Conservation (phyloP, 2,329 filamentous ascomycete genomes). For the Pestalotiopsis sp. region DNA sequence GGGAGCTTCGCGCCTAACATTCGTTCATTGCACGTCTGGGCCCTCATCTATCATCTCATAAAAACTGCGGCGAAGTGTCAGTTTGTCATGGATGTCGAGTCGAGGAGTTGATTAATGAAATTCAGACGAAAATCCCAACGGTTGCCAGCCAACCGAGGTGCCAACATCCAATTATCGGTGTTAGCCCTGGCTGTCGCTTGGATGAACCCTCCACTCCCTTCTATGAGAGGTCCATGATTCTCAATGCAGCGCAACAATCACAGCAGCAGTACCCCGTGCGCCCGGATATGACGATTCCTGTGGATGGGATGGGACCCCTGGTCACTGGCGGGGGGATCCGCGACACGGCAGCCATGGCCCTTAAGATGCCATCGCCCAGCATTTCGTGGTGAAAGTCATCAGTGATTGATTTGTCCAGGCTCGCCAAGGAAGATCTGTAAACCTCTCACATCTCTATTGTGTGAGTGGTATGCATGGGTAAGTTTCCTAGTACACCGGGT, state of each 20-base stretch:
- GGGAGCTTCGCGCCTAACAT: neutral
- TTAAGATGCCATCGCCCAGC: neutral
- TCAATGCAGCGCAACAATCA: constrained; percentile 2
- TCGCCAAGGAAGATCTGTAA: neutral
- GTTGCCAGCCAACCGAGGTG: neutral
- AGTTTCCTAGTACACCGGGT: too few species aligned
- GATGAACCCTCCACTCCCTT: neutral
- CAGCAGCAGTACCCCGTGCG: constrained; percentile 1
- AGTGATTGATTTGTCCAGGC: neutral
- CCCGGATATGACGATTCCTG: constrained; percentile 10
- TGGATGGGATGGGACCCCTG: neutral
- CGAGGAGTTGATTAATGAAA: neutral
- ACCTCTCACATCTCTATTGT: too few species aligned
- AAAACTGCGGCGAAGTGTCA: neutral
- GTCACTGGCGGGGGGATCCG: neutral
- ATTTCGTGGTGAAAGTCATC: neutral
- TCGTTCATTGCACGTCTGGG: neutral
- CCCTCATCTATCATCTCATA: neutral
- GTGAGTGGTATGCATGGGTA: too few species aligned
- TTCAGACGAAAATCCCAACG: neutral
- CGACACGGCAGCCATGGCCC: neutral
- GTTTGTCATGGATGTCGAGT: neutral
- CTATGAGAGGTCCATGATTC: constrained; percentile 3
- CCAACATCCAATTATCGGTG: neutral
- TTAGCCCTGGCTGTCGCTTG: neutral